Conservation (phyloP, 805 yeast genomes). For the Kodamaea jinghongensis region DNA sequence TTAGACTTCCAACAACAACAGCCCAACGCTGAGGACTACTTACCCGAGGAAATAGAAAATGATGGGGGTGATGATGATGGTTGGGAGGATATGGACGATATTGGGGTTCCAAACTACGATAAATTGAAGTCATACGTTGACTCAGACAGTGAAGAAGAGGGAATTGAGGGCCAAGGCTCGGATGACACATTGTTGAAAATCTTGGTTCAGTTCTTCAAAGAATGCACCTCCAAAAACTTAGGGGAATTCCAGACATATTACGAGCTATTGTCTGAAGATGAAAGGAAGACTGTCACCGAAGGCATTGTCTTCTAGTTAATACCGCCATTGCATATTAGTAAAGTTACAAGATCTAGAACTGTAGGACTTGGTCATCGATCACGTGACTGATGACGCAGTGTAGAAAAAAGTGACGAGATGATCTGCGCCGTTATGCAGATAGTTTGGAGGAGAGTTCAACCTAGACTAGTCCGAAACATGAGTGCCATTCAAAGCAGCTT, state of each 20-base stretch:
- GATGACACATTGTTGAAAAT: conserved; percentile 40
- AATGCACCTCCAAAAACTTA: conserved; percentile 48
- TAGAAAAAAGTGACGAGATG: conserved; percentile 1
- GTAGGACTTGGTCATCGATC: background rate
- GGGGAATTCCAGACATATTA: conserved; percentile 54
- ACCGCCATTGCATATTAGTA: background rate
- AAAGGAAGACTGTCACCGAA: conserved; percentile 52
- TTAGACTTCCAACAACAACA: conserved; percentile 60
- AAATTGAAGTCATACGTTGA: conserved; percentile 58
- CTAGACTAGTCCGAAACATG: conserved; percentile 1
- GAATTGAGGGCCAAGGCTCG: conserved; percentile 25
- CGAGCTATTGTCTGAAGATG: conserved; percentile 47
- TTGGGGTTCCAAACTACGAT: conserved; percentile 61
- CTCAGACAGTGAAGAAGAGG: conserved; percentile 40
- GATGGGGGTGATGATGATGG: conserved; percentile 48
- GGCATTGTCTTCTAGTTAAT: conserved; percentile 34
- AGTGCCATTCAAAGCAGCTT: conserved; percentile 10
- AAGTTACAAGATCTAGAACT: background rate
- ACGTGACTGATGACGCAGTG: conserved; percentile 1
- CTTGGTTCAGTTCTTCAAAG: conserved; percentile 53
- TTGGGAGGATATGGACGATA: conserved; percentile 77
- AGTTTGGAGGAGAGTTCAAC: background rate
- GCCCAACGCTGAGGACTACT: conserved; percentile 41
- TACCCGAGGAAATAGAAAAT: conserved; percentile 18
- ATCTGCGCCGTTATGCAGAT: conserved; percentile 2